Evolutionary conservation across 352 stramenopile genomes (phyloP), one percentile per base, ranked within the genome.

Genomic region (Saprolegnia parasitica): DNA sequence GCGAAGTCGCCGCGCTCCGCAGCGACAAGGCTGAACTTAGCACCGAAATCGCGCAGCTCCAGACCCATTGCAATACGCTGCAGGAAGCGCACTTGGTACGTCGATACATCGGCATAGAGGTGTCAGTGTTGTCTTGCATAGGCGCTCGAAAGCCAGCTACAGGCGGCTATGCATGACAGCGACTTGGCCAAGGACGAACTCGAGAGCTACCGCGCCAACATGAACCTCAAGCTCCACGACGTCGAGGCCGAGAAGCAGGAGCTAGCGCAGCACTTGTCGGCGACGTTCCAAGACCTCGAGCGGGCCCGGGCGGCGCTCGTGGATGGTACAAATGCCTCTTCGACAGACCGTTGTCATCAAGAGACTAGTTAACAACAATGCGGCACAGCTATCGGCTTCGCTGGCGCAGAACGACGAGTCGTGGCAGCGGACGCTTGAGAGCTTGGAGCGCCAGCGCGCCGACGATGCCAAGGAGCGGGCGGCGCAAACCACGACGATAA

Each of bases 331-430:
- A n/a, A n/a, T n/a, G 67, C 9, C 81, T 88, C 40, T 64, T 79
- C 2, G 77, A 86, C 35, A 80, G 88, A 52, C 63, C 88, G 18
- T 76, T 70, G 90, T 77, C 79, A 91, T 21, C 71, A 86, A 15
- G 80, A 89, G 56, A 75, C 71, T 3, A 74, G 62, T 18, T 49
- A 78, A 32, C 60, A 80, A 35, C 71, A 76, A 35, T 72, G 75
- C 11, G 70, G 77, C 68, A 61, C 77, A 16, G 37, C 72, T 5
- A 52, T 57, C 5, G 13, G 46, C 64, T 24, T 75, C 83, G 37
- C 57, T 57, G 5, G 58, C 61, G n/a, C 76, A 81, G 55, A 56
- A 76, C 29, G 62, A 84, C 1, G 49, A 80, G 2, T 72, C 77
- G 32, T 47, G 56, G 23, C 64, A 67, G 55, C 62, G 66, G n/a